These are phyloP conservation scores for Pleoardoris graminearum DNA, from an alignment of 2,329 filamentous ascomycete species.

Conservation along the genomic window DNA sequence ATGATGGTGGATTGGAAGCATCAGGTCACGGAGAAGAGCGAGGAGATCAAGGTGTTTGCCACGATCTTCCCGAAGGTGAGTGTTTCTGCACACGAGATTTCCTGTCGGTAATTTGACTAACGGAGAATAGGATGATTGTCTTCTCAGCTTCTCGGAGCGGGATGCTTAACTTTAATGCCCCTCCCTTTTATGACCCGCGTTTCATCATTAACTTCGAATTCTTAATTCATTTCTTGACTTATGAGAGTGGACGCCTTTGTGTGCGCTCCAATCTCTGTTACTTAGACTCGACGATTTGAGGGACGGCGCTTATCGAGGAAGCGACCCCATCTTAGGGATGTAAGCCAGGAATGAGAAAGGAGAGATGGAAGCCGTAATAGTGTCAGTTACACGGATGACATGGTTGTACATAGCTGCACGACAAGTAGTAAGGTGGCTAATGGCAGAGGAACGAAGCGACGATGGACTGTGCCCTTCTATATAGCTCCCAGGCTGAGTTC, in stretches of 20 bases:
- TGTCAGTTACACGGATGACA: constrained; percentile 3
- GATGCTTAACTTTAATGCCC: constrained; percentile 22
- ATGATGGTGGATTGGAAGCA: constrained; percentile 89
- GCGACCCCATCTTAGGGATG: constrained; percentile 18
- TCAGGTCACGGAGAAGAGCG: constrained; percentile 77
- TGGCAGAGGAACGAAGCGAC: constrained; percentile 15
- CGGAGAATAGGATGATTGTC: constrained; percentile 72
- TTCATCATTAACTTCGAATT: constrained; percentile 26
- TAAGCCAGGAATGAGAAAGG: constrained; percentile 15
- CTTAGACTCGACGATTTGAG: constrained; percentile 36
- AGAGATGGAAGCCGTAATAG: constrained; percentile 10
- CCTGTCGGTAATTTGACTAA: constrained; percentile 19
- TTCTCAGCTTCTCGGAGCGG: constrained; percentile 66
- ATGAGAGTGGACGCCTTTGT: constrained; percentile 4
- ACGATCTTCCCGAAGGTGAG: constrained; percentile 95
- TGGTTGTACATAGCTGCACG: neutral
- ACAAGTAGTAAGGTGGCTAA: constrained; percentile 14
- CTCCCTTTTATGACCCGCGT: constrained; percentile 22
- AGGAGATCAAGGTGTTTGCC: constrained; percentile 97
- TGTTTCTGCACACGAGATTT: constrained; percentile 18
- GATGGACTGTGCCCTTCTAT: neutral
- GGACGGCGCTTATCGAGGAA: constrained; percentile 15
- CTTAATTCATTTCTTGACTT: constrained; percentile 20
- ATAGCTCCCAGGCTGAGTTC: neutral
- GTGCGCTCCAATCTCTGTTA: constrained; percentile 16